Conservation (phyloP, 176 grass and related monocot genomes). For the Cocos nucifera region DNA sequence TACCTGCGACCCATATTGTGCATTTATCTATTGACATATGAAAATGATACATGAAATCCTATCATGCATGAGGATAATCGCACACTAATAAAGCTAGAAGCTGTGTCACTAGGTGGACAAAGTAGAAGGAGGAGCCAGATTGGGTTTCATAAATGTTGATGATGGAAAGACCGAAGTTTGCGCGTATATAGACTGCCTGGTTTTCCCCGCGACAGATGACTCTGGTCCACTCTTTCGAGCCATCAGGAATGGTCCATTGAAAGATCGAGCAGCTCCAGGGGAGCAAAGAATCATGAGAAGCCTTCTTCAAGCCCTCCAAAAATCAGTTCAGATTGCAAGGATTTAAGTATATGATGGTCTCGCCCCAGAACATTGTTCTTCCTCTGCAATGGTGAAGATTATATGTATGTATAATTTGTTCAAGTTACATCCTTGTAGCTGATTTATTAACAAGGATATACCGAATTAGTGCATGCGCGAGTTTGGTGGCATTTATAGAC, state of each 20-base stretch:
- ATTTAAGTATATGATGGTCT: conserved; percentile 13
- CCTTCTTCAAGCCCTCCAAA: conserved; percentile 78
- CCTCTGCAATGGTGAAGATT: too few species aligned
- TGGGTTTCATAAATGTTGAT: conserved; percentile 54
- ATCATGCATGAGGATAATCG: too few species aligned
- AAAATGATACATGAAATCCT: too few species aligned
- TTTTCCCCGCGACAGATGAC: conserved; percentile 36
- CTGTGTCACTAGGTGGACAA: conserved; percentile 52
- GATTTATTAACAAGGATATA: too few species aligned
- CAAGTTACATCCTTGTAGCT: too few species aligned
- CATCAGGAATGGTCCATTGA: conserved; percentile 59
- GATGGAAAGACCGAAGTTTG: conserved; percentile 40
- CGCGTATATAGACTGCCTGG: conserved; percentile 86
- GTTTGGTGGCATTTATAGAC: too few species aligned
- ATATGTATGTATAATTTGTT: too few species aligned
- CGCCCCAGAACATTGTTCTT: too few species aligned
- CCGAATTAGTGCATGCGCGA: too few species aligned
- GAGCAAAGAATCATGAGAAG: conserved; percentile 86
- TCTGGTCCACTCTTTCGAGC: conserved; percentile 55
- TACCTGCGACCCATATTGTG: too few species aligned
- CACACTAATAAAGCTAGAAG: too few species aligned
- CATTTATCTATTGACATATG: too few species aligned
- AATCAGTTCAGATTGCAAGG: conserved; percentile 48
- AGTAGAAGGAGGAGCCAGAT: conserved; percentile 53
- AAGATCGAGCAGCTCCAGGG: conserved; percentile 53